Base-by-base conservation (phyloP, 371 early-diverging fungal genomes). In the Mucor racemosus region DNA sequence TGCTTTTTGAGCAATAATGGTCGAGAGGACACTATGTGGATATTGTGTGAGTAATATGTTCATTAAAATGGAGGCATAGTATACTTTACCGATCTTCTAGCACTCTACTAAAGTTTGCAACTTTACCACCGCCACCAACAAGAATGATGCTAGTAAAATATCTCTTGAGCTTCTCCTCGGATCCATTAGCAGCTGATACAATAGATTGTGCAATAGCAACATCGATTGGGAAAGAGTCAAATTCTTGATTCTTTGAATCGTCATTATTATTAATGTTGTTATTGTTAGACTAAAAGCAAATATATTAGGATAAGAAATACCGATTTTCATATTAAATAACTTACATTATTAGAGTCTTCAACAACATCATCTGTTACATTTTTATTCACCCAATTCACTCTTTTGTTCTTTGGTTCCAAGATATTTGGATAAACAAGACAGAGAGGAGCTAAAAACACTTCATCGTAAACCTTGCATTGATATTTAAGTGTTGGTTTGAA, bases 401-500 rank as follows among this genome's bases (percentile, higher is more conserved):
- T 64, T 35, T 64, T 65, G 54, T 65, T 72, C 44, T 72, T 67
- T 10, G 71, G 58, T 34, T 73, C 58, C 44, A 82, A 44, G 9
- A 89, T 80, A 15, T 80, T 77, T 3, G 91, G 90, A 66, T 86
- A 86, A 44, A 91, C 82, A 19, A 90, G 58, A 58, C 88, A 85
- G 64, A 82, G 62, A 6, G 95, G 92, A 0, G 95, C 92, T n/a
- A 92, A 71, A 54, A 91, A 88, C 15, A 86, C 90, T 67, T 95
- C 96, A 61, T 94, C 95, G 63, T 94, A 95, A 0, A 92, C 88
- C 72, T 96, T 96, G 76, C 93, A 85, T 62, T 87, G 89, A 64
- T 89, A 93, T 66, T 92, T 91, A 11, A 76, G 75, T 0, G 96
- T 94, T 2, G 84, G 82, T 26, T 85, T 71, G 50, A 87, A 80